Conservation (phyloP, 345 rosid genomes). For the Pistacia vera region DNA sequence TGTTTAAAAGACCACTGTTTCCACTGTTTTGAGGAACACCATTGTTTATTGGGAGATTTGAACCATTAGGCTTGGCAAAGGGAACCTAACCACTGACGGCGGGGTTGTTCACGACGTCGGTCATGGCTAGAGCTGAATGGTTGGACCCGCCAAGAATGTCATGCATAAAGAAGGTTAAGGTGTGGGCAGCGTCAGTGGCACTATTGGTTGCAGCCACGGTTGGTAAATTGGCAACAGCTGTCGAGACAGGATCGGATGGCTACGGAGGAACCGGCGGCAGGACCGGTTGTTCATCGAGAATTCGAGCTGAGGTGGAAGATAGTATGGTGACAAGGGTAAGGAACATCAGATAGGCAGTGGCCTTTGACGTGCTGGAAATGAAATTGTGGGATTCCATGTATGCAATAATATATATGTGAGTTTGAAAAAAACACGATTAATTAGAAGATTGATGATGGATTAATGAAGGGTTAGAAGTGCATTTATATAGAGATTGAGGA, state of each 20-base stretch:
- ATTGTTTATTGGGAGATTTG: slow-evolving; percentile 29
- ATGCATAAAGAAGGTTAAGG: slow-evolving; percentile 32
- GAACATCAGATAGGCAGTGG: background rate
- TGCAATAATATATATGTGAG: background rate
- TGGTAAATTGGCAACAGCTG: background rate
- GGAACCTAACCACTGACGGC: slow-evolving; percentile 34
- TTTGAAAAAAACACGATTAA: background rate
- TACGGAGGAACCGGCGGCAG: background rate
- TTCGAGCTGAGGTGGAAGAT: background rate
- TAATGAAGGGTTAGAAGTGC: background rate
- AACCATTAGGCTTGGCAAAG: slow-evolving; percentile 42
- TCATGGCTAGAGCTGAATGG: slow-evolving; percentile 28
- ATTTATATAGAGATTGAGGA: background rate
- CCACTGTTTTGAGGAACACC: slow-evolving; percentile 29
- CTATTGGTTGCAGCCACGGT: background rate
- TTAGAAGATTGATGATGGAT: background rate
- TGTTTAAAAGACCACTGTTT: slow-evolving; percentile 35
- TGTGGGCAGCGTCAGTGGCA: slow-evolving; percentile 1
- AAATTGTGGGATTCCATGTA: slow-evolving; percentile 6
- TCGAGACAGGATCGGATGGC: background rate
- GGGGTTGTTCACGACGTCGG: slow-evolving; percentile 37
- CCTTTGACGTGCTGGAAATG: background rate
- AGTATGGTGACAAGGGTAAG: background rate
- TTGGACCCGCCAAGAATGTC: slow-evolving; percentile 44
- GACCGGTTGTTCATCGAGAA: background rate